Base-by-base conservation (phyloP, 345 rosid genomes). In the Populus tremula region DNA sequence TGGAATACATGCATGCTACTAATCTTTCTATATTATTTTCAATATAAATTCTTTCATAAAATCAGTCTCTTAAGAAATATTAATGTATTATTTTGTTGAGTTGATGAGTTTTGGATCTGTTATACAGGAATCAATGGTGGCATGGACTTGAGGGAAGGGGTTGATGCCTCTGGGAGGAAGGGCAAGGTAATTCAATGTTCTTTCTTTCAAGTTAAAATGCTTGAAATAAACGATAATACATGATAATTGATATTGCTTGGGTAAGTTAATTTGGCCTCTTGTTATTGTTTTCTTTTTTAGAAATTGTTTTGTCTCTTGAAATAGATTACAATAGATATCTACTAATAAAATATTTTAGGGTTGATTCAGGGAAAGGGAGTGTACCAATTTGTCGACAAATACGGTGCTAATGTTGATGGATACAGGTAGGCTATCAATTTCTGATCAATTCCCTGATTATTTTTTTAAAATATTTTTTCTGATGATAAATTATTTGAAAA, bases 361-460 rank as follows among this genome's bases (percentile, higher is more conserved):
- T 73, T 25, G 38, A 50, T 76, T 20, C 85, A 96, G 99, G 98
- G 99, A 62, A 93, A 96, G 89, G 99, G 98, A 63, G 98, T 91
- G 5, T 96, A 96, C 91, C 97, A 92, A 73, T 96, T 73, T 81
- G 92, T 88, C 2, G 99, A 96, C 95, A 93, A 96, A 80, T 96
- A 96, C 23, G 98, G 98, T 29, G 98, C 99, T 29, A 96, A 93
- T 61, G 98, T 96, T 5, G 98, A 93, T 74, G 97, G 99, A 1
- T 96, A 96, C 96, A 93, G 96, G 99, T 90, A 71, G 39, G 25
- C 43, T 4, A 41, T 59, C 29, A 41, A 41, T 41, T 12, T 12
- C 4, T 12, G 11, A 49, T 23, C 64, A 41, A 41, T 41, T 12
- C 45, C 45, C 45, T 2, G 45, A 41, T 10, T 41, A 9, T 41